Conservation (phyloP, 129 eudicot species). For the Tanacetum coccineum region DNA sequence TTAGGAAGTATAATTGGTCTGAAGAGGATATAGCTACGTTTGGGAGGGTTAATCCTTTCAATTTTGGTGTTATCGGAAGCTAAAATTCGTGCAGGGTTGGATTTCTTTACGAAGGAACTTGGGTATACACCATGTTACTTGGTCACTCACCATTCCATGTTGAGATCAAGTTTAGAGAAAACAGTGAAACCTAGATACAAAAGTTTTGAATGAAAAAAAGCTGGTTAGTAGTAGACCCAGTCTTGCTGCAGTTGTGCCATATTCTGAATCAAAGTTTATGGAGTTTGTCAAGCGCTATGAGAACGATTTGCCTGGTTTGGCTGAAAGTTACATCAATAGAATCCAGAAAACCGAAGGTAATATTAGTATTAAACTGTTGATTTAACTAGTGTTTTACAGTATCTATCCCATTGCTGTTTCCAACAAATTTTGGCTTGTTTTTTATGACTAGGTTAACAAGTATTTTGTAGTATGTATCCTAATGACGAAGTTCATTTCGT, state of each 20-base stretch:
- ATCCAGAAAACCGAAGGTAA: not conserved
- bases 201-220: constrained; percentile 15
- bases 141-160: constrained; percentile 1
- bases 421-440: too few species aligned
- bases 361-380: too few species aligned
- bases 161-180: constrained; percentile 23
- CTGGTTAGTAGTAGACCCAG: not conserved
- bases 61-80: constrained; percentile 20
- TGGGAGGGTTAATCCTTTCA: constrained; percentile 19
- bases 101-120: constrained; percentile 33
- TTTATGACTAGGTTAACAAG: too few species aligned
- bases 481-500: too few species aligned
- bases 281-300: constrained; percentile 8
- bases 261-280: constrained; percentile 20
- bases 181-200: constrained; percentile 21
- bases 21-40: constrained; percentile 18
- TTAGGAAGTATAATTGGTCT: constrained; percentile 36
- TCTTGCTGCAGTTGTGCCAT: not conserved
- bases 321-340: constrained; percentile 20
- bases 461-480: too few species aligned
- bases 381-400: too few species aligned
- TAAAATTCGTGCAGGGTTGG: constrained; percentile 20
- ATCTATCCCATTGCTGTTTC: too few species aligned
- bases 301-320: constrained; percentile 14
- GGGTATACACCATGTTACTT: constrained; percentile 19